Conservation (phyloP, 805 yeast species). For the Wickerhamomyces hampshirensis region DNA sequence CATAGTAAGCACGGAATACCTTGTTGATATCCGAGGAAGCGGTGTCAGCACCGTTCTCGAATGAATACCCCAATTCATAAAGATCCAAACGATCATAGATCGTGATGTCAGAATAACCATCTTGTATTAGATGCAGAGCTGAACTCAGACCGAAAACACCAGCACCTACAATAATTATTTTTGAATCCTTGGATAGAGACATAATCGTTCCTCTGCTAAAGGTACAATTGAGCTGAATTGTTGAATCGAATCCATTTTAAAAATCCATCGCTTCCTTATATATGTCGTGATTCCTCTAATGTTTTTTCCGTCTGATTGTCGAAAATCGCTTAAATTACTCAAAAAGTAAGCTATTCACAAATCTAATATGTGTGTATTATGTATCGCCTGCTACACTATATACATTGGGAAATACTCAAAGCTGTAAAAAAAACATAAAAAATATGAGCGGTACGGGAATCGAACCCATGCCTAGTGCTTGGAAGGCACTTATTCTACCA, state of each 20-base stretch:
- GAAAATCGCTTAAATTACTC: no score
- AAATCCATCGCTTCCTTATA: no score
- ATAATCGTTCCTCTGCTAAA: no score
- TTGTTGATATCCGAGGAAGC: constrained; percentile 39
- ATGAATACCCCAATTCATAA: constrained; percentile 23
- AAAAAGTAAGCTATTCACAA: no score
- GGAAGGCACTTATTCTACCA: constrained; percentile 90
- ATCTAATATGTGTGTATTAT: not conserved
- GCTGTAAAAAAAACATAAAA: constrained; percentile 23
- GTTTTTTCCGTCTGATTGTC: no score
- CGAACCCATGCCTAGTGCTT: constrained; percentile 90
- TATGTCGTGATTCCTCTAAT: no score
- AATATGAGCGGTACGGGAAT: constrained; percentile 77
- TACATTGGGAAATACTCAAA: not conserved
- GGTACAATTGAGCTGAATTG: no score
- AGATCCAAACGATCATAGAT: constrained; percentile 34
- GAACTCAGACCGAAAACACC: constrained; percentile 47
- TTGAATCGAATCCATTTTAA: no score
- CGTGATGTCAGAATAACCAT: constrained; percentile 34
- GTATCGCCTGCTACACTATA: not conserved
- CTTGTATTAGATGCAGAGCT: constrained; percentile 35
- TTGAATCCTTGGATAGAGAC: constrained; percentile 20
- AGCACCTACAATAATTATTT: constrained; percentile 39
- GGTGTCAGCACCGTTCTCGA: constrained; percentile 35
- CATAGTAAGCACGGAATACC: constrained; percentile 34